phyloP scores from a whole-genome alignment of 2,329 filamentous ascomycete species.

The Colletotrichum sp. region DNA sequence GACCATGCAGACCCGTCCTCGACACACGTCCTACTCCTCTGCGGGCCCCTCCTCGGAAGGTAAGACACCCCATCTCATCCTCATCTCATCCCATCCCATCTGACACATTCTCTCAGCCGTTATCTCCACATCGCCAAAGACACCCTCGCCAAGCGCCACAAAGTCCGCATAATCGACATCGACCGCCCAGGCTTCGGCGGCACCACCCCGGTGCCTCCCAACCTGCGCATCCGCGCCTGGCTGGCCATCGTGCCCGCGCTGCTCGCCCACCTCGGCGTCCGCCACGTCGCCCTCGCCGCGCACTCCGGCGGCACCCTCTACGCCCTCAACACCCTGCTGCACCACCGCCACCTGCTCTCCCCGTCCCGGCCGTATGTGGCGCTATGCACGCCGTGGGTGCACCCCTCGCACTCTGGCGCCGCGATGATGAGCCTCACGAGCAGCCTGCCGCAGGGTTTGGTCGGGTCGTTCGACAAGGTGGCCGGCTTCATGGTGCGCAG shows the following conservation, averaged over 20 bases:
- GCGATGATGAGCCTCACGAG: conserved; percentile 24
- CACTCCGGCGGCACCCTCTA: conserved; percentile 36
- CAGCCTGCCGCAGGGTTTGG: conserved; percentile 24
- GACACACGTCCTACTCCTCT: conserved; percentile 34
- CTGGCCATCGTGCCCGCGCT: conserved; percentile 34
- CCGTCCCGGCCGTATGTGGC: conserved; percentile 29
- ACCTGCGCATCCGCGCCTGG: conserved; percentile 28
- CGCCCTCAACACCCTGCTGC: conserved; percentile 33
- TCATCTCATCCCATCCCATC: not conserved
- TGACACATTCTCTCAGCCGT: not conserved
- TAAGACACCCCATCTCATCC: not conserved
- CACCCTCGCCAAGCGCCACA: conserved; percentile 31
- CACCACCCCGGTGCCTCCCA: conserved; percentile 27
- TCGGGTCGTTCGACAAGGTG: conserved; percentile 26
- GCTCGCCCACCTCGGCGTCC: conserved; percentile 35
- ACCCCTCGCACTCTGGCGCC: conserved; percentile 28
- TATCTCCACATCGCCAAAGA: conserved; percentile 35
- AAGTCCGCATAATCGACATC: conserved; percentile 35
- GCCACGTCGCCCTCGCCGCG: conserved; percentile 30
- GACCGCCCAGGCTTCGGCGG: conserved; percentile 42
- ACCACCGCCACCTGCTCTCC: conserved; percentile 30
- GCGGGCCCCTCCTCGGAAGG: conserved; percentile 29
- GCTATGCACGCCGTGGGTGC: conserved; percentile 35
- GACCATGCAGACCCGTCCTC: conserved; percentile 27
- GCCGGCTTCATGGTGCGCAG: conserved; percentile 24